phyloP scores from a whole-genome alignment of 805 yeast species.

The Kodamaea neixiangensis region DNA sequence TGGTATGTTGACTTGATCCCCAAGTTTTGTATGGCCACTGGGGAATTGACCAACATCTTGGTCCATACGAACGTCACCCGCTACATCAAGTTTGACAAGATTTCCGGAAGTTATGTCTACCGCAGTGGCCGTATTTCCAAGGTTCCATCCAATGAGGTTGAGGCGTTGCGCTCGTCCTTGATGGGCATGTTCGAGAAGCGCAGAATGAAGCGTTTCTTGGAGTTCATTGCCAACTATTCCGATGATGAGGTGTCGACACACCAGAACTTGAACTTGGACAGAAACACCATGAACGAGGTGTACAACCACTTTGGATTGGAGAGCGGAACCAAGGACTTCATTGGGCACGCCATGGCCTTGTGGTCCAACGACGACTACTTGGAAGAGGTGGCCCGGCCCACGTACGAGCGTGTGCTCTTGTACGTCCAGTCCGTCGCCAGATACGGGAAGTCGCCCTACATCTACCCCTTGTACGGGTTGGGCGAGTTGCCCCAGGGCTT shows the following conservation, averaged over 20 bases:
- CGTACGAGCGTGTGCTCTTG: constrained; percentile 80
- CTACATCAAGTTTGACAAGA: constrained; percentile 94
- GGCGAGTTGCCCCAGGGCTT: constrained; percentile 99
- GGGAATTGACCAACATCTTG: constrained; percentile 92
- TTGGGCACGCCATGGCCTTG: constrained; percentile 98
- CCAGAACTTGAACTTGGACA: constrained; percentile 82
- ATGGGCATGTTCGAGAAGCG: constrained; percentile 97
- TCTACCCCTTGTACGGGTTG: constrained; percentile 93
- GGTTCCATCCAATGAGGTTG: constrained; percentile 89
- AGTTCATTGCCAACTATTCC: constrained; percentile 78
- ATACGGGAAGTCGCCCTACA: constrained; percentile 94
- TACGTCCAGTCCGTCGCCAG: constrained; percentile 90
- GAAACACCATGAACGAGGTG: constrained; percentile 87
- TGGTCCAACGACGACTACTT: constrained; percentile 92
- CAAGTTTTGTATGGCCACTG: constrained; percentile 95
- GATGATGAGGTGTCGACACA: constrained; percentile 81
- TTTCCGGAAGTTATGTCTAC: constrained; percentile 93
- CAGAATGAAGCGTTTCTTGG: constrained; percentile 89
- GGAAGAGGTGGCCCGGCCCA: constrained; percentile 86
- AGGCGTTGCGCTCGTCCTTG: constrained; percentile 86
- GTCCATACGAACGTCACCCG: constrained; percentile 96
- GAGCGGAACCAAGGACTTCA: constrained; percentile 90
- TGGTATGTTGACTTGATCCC: constrained; percentile 98
- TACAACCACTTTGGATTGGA: constrained; percentile 89
- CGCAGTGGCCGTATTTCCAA: constrained; percentile 88